A percentile compares a stretch with the other conserved stretches of the same genome.
These are phyloP conservation scores for Ceratocystis huliohia DNA, from an alignment of 2,329 filamentous ascomycete species.

Conservation along the genomic window DNA sequence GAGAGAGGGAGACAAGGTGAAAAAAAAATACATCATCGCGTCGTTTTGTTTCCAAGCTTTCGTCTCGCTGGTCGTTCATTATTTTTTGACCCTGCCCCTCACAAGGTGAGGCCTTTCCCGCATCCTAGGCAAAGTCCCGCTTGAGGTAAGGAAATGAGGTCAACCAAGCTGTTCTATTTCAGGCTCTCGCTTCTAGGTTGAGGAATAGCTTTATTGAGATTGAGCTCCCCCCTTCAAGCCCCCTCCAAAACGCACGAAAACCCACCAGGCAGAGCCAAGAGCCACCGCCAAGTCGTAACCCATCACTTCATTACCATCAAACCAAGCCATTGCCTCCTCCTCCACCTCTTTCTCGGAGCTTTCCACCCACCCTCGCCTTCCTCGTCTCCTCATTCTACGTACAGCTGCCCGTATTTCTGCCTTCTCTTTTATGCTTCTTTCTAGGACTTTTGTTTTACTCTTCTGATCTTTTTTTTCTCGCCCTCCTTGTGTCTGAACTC, in stretches of 20 bases:
- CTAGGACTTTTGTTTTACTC: not conserved
- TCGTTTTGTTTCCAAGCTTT: not conserved
- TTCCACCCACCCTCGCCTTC: slow-evolving; percentile 4
- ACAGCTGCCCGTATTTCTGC: not conserved
- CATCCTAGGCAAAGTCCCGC: slow-evolving; percentile 5
- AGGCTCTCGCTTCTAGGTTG: not conserved
- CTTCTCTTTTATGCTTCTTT: not conserved
- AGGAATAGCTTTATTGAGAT: not conserved
- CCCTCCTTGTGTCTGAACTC: not conserved
- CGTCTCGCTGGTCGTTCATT: too few species aligned
- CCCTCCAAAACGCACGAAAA: not conserved
- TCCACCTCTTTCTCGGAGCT: slow-evolving; percentile 2
- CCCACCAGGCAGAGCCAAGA: not conserved
- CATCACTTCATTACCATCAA: too few species aligned
- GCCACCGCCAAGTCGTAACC: too few species aligned
- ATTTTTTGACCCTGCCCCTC: not conserved
- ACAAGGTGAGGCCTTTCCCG: slow-evolving; percentile 3
- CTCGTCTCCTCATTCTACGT: not conserved
- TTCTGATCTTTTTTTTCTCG: slow-evolving; percentile 5
- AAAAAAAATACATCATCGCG: not conserved
- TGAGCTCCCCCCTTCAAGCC: not conserved
- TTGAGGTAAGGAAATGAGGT: not conserved
- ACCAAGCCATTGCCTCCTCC: not conserved
- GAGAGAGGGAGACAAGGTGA: too few species aligned
- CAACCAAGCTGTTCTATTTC: slow-evolving; percentile 4